phyloP scores from a whole-genome alignment of 306 rosid species.

The Fragaria ananassa region DNA sequence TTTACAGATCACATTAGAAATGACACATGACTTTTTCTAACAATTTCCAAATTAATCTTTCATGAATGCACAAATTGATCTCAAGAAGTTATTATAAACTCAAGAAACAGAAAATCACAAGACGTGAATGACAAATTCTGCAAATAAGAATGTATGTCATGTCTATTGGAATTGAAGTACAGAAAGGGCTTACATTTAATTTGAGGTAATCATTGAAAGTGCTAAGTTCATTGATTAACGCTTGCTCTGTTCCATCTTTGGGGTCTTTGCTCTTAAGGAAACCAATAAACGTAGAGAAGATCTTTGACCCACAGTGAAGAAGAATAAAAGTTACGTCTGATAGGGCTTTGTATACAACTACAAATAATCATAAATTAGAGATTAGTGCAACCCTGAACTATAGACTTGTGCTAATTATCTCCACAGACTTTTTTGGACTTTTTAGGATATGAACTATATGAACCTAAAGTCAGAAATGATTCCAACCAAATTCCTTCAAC shows the following conservation, averaged over 20 bases:
- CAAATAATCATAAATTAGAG: background rate
- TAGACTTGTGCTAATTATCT: background rate
- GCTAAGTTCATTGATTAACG: conserved; percentile 63
- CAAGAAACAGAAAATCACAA: background rate
- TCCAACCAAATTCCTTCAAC: background rate
- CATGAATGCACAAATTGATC: background rate
- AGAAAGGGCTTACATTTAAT: conserved; percentile 59
- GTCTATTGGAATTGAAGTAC: conserved; percentile 8
- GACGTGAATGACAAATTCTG: background rate
- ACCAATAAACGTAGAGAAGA: conserved; percentile 85
- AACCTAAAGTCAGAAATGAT: background rate
- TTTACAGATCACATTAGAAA: background rate
- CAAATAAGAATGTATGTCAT: background rate
- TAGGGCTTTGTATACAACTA: background rate
- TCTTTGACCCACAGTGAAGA: conserved; percentile 74
- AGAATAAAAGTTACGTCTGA: background rate
- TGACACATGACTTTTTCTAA: background rate
- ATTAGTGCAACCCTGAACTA: background rate
- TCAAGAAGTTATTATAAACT: background rate
- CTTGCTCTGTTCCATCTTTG: conserved; percentile 84
- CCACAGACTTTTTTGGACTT: background rate
- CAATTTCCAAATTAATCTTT: background rate
- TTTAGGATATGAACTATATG: background rate
- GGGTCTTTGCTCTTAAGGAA: conserved; percentile 94
- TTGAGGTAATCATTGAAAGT: conserved; percentile 74